Percentiles rank a stretch among this genome's conserved stretches.
phyloP scores from a whole-genome alignment of 169 alveolate species.

The Blepharisma undulans region DNA sequence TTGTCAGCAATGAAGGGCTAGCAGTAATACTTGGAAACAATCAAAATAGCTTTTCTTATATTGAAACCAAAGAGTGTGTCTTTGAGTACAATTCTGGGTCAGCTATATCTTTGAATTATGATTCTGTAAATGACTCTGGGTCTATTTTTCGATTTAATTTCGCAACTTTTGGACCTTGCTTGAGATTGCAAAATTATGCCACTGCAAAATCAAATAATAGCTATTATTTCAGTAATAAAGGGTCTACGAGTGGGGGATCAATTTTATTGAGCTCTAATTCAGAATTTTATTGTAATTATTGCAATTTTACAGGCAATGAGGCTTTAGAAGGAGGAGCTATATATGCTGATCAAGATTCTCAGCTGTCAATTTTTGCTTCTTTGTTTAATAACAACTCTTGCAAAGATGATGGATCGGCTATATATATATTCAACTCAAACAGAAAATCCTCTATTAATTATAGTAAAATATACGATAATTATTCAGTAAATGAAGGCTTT shows the following conservation, averaged over 20 bases:
- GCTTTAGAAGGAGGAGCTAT: conserved; percentile 6
- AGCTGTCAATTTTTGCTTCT: neutral
- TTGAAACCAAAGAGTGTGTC: neutral
- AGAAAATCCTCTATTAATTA: neutral
- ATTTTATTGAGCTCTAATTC: neutral
- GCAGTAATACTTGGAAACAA: neutral
- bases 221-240: neutral
- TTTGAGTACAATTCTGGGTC: neutral
- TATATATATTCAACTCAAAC: neutral
- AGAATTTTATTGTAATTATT: neutral
- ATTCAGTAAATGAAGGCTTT: neutral
- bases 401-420: neutral
- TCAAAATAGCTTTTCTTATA: neutral
- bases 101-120: neutral
- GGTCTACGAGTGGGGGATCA: neutral
- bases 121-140: neutral
- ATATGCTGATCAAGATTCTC: neutral
- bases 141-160: neutral
- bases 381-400: neutral
- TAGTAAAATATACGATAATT: neutral
- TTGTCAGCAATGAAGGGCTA: neutral
- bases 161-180: neutral
- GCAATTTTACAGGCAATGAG: neutral
- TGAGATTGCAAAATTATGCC: neutral
- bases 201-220: neutral